These are phyloP conservation scores for Trichoderma semiorbis DNA, from an alignment of 2,329 filamentous ascomycete genomes.

Conservation along the genomic window DNA sequence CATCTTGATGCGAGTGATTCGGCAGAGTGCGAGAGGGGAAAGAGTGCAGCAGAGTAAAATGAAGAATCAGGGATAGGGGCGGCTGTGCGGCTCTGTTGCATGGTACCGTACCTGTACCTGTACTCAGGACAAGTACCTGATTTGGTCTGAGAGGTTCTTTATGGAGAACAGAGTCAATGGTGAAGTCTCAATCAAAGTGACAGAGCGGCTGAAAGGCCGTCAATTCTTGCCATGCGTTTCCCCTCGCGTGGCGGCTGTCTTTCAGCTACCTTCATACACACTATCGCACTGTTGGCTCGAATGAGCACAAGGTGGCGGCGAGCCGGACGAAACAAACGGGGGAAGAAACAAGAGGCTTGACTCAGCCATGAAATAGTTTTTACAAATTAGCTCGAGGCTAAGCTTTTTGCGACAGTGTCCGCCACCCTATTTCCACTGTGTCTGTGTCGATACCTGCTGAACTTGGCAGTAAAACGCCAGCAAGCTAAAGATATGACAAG, in stretches of 20 bases:
- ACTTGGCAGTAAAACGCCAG: not conserved
- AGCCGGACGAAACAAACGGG: not conserved
- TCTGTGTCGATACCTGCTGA: not conserved
- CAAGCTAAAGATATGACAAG: not conserved
- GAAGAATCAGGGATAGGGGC: not conserved
- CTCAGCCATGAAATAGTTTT: not conserved
- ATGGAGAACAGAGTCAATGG: too few species aligned
- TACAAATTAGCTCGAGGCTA: constrained; percentile 8
- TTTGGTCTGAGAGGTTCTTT: too few species aligned
- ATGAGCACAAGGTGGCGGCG: not conserved
- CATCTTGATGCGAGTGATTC: not conserved
- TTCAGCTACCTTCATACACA: not conserved
- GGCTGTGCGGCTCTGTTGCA: not conserved
- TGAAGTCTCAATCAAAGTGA: not conserved
- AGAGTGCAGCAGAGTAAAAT: not conserved
- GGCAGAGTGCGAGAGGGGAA: not conserved
- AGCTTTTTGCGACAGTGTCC: constrained; percentile 17
- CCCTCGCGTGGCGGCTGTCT: not conserved
- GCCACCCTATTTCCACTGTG: not conserved
- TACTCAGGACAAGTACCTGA: too few species aligned
- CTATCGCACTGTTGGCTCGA: not conserved
- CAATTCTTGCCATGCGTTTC: not conserved
- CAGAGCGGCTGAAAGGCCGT: not conserved
- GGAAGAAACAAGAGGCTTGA: not conserved
- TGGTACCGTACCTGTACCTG: not conserved